Evolutionary conservation across 306 rosid genomes (phyloP).

Genomic region (barrel medic (Medicago truncatula)): DNA sequence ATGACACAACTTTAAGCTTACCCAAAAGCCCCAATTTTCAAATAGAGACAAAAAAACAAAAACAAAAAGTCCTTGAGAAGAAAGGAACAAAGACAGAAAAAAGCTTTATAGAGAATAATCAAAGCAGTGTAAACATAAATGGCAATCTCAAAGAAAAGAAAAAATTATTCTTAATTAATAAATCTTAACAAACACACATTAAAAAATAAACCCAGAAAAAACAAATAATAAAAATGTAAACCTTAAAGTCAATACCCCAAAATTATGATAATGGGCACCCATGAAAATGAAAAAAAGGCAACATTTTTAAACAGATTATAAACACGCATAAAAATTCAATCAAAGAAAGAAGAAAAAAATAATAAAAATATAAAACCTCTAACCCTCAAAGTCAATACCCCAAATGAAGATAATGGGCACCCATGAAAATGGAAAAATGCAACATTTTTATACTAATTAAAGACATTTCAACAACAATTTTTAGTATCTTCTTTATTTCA

Average conservation of each 20-base stretch:
- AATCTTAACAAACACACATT: slow-evolving; percentile 31
- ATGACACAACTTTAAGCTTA: slow-evolving; percentile 35
- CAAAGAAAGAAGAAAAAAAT: too few species aligned
- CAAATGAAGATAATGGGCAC: background rate
- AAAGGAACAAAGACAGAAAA: slow-evolving; percentile 32
- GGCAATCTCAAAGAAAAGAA: slow-evolving; percentile 15
- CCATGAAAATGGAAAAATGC: slow-evolving; percentile 45
- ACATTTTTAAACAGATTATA: slow-evolving; percentile 34
- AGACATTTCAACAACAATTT: background rate
- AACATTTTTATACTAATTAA: slow-evolving; percentile 36
- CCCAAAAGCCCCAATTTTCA: slow-evolving; percentile 31
- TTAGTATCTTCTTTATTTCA: too few species aligned
- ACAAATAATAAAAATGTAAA: slow-evolving; percentile 4
- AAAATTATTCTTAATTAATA: slow-evolving; percentile 19
- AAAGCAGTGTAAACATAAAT: slow-evolving; percentile 1
- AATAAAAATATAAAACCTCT: too few species aligned
- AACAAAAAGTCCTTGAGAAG: background rate
- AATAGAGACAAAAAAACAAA: slow-evolving; percentile 13
- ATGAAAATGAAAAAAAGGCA: slow-evolving; percentile 42
- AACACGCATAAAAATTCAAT: too few species aligned
- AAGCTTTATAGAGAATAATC: background rate
- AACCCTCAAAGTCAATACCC: too few species aligned
- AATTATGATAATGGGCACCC: slow-evolving; percentile 37
- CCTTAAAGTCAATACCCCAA: slow-evolving; percentile 17
- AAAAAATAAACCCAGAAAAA: slow-evolving; percentile 29